phyloP scores from a whole-genome alignment of 2,329 filamentous ascomycete species.

The Aspergillus hortae region DNA sequence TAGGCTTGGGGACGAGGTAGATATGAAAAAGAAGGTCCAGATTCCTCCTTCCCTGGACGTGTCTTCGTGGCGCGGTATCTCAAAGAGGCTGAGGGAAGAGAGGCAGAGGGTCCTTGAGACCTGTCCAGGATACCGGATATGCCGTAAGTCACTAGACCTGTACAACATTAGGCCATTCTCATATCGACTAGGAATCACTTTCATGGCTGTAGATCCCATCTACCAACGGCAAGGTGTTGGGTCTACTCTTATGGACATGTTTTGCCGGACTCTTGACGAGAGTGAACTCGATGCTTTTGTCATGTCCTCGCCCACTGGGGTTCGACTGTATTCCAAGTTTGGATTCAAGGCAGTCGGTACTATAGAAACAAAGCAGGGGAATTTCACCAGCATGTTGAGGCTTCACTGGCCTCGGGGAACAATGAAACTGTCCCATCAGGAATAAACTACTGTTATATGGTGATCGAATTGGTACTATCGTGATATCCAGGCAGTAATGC shows the following conservation, averaged over 20 bases:
- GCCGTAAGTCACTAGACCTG: not conserved
- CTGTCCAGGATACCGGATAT: conserved; percentile 1
- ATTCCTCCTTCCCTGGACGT: conserved; percentile 6
- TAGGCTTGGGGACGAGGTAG: not conserved
- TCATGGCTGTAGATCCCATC: not conserved
- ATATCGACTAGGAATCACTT: not conserved
- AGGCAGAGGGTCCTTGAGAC: conserved; percentile 2
- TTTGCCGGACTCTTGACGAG: conserved; percentile 16
- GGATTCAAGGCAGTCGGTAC: not conserved
- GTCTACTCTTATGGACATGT: conserved; percentile 14
- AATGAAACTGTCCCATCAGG: not conserved
- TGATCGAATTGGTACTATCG: no score
- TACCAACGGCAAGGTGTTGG: conserved; percentile 3
- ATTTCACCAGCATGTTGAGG: not conserved
- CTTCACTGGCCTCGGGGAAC: not conserved
- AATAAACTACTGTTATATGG: no score
- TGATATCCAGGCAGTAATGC: no score
- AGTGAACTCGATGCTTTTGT: conserved; percentile 6
- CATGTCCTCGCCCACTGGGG: not conserved
- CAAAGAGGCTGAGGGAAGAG: conserved; percentile 2
- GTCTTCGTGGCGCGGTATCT: conserved; percentile 1
- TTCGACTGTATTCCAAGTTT: not conserved
- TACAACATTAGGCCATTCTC: no score
- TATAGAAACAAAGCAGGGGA: not conserved
- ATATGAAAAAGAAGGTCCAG: not conserved